These are phyloP conservation scores for Citrus unshiu DNA, from an alignment of 345 rosid genomes.

Conservation along the genomic window DNA sequence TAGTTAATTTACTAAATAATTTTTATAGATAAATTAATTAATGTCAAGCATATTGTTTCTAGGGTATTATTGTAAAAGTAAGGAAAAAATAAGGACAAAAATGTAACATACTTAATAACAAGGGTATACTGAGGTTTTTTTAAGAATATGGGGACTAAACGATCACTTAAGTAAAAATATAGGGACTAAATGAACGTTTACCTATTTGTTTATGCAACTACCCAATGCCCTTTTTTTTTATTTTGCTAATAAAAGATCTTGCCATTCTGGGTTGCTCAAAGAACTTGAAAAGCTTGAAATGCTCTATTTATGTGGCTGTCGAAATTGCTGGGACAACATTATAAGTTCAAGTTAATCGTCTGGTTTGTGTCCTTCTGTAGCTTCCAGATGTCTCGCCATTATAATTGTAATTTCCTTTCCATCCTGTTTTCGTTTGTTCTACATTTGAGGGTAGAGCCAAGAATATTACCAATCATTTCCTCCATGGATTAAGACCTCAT, in stretches of 20 bases:
- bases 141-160: no score
- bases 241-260: not conserved
- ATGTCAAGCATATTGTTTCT: no score
- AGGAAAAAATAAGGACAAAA: no score
- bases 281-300: conserved; percentile 1
- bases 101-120: no score
- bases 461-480: not conserved
- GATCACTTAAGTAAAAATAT: no score
- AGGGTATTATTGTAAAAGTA: no score
- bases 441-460: not conserved
- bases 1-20: no score
- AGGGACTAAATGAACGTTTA: no score
- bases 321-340: not conserved
- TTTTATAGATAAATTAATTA: no score
- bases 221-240: not conserved
- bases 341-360: not conserved
- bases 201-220: not conserved
- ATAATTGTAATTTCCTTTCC: not conserved
- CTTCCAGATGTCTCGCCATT: not conserved
- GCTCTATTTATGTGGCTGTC: conserved; percentile 2
- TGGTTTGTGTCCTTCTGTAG: not conserved
- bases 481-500: not conserved
- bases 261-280: not conserved
- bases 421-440: not conserved
- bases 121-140: no score